Base-by-base conservation (phyloP, 805 yeast genomes). In the Spathaspora sp. region DNA sequence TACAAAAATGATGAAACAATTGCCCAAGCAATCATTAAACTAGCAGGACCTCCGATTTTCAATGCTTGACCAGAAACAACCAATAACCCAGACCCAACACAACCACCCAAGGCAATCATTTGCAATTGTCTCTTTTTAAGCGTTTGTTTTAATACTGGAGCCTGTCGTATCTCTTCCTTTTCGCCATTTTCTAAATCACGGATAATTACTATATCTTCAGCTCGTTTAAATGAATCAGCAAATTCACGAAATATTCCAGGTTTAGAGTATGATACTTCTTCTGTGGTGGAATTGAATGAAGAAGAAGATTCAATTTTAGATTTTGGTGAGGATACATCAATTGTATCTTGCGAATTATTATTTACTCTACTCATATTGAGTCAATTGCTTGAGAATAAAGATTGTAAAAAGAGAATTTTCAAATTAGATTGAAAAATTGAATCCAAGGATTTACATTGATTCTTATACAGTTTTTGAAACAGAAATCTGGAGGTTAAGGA, bases 21-120 rank as follows among this genome's bases (percentile, higher is more conserved):
- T 10, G 70, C 68, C 76, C 76, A 73, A 0, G 69, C 71, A 18
- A 55, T 50, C 28, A 55, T 43, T 26, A 55, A 50, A 4, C 70
- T 70, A 1, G 71, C 68, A 18, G 74, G 73, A 0, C 76, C 77
- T 10, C 52, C 52, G 19, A 58, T 60, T 29, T 58, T 55, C 39
- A 73, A 62, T 14, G 77, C 73, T 42, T 64, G 54, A 0, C 77
- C 77, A 1, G 69, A 63, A 1, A 71, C 78, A 44, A 73, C 70
- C 50, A 73, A 68, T 43, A 73, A 61, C 4, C 78, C 78, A 28
- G 69, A 61, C 0, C 78, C 78, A 17, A 73, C 73, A 55, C 77
- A 72, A 1, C 76, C 75, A 5, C 76, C 75, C 28, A 73, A 59
- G 5, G 76, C 70, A 47, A 73, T 73, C 68, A 73, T 67, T 54